Conservation (phyloP, 2,329 filamentous ascomycete species). For the Aspergillus sp. region DNA sequence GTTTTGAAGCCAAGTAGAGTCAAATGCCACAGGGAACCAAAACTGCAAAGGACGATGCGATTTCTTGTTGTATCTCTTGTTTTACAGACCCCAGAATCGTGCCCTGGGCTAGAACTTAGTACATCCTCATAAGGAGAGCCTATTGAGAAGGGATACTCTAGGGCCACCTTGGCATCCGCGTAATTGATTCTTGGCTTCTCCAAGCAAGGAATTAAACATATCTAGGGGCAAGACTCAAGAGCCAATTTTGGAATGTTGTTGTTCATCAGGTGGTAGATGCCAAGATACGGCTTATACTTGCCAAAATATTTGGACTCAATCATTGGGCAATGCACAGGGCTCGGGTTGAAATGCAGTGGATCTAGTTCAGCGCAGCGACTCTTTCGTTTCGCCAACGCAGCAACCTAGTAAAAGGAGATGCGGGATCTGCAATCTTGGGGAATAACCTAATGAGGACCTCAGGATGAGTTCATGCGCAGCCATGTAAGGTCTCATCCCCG, state of each 20-base stretch:
- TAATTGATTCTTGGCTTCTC: background rate
- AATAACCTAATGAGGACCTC: conserved; percentile 1
- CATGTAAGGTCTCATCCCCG: background rate
- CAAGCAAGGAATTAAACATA: background rate
- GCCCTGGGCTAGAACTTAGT: too few relatives aligned
- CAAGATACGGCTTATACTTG: background rate
- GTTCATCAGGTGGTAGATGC: background rate
- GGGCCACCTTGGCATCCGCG: background rate
- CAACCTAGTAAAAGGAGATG: background rate
- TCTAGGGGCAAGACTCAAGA: background rate
- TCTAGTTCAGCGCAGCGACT: background rate
- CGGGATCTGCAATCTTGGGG: conserved; percentile 6
- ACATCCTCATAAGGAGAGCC: background rate
- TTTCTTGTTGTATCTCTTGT: too few relatives aligned
- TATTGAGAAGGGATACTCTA: background rate
- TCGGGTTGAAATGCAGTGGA: background rate
- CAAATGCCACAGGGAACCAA: too few relatives aligned
- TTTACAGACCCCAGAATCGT: too few relatives aligned
- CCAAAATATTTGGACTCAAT: background rate
- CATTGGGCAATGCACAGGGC: background rate
- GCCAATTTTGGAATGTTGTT: background rate
- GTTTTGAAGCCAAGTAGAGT: too few relatives aligned
- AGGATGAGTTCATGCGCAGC: background rate
- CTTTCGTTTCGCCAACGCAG: background rate
- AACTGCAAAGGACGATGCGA: too few relatives aligned